These are phyloP conservation scores for Debaryomycetaceae sp. DNA, from an alignment of 1,139 yeast genomes.

Conservation along the genomic window DNA sequence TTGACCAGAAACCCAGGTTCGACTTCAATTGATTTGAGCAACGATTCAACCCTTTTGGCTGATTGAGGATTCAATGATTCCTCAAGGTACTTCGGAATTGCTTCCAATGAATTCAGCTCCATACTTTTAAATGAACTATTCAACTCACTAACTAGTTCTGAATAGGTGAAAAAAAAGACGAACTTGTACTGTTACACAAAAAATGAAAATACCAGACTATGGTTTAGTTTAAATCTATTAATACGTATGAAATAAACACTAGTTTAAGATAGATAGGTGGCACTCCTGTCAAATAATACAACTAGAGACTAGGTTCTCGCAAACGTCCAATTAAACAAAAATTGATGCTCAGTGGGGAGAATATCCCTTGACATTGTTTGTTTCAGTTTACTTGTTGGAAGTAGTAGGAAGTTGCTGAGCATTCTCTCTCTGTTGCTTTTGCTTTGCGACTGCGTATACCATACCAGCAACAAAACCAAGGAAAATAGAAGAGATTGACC, in stretches of 20 bases:
- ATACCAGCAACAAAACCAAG: constrained; percentile 93
- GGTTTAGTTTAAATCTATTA: not conserved
- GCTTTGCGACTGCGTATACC: constrained; percentile 90
- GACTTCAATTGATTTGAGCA: constrained; percentile 57
- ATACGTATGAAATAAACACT: not conserved
- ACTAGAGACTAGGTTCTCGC: not conserved
- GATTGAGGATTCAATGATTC: constrained; percentile 47
- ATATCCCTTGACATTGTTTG: too few relatives aligned
- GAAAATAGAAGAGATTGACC: constrained; percentile 84
- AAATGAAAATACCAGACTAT: not conserved
- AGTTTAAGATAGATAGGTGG: not conserved
- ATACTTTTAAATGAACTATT: constrained; percentile 9
- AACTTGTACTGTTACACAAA: not conserved
- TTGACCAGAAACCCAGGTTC: constrained; percentile 73
- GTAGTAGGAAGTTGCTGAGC: constrained; percentile 41
- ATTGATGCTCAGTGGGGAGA: not conserved
- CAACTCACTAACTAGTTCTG: not conserved
- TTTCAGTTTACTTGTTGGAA: not conserved
- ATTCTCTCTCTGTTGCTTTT: constrained; percentile 54
- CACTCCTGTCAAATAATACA: not conserved
- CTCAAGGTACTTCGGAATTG: constrained; percentile 45
- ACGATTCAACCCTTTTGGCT: constrained; percentile 61
- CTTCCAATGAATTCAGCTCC: constrained; percentile 38
- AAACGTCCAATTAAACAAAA: not conserved
- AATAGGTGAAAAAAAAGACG: not conserved